These are phyloP conservation scores for Glebionis coronaria DNA, from an alignment of 129 eudicot genomes.

Conservation along the genomic window DNA sequence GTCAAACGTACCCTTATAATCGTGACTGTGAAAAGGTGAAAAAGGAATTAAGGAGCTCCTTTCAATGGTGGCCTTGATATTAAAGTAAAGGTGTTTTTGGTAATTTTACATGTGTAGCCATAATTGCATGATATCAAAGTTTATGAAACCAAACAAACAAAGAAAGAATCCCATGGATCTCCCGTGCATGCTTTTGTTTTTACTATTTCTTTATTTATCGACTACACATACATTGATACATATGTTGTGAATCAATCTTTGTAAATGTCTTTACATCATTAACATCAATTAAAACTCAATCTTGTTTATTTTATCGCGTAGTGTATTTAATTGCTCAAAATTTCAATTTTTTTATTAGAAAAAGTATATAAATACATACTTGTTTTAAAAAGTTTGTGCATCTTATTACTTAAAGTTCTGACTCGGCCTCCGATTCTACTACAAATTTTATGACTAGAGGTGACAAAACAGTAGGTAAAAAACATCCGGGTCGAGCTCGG, in stretches of 20 bases:
- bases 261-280: too few species aligned
- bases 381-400: too few species aligned
- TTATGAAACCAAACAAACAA: slow-evolving; percentile 23
- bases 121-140: slow-evolving; percentile 30
- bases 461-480: too few species aligned
- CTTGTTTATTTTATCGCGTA: too few species aligned
- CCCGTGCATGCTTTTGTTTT: slow-evolving; percentile 39
- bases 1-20: slow-evolving; percentile 41
- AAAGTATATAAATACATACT: too few species aligned
- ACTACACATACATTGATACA: neutral
- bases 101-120: slow-evolving; percentile 26
- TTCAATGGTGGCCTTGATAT: slow-evolving; percentile 35
- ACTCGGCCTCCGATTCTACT: too few species aligned
- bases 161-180: slow-evolving; percentile 36
- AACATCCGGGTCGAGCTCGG: too few species aligned
- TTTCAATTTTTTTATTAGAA: too few species aligned
- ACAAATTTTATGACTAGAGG: too few species aligned
- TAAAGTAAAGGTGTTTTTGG: slow-evolving; percentile 44
- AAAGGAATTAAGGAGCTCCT: slow-evolving; percentile 27
- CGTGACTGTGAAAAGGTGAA: slow-evolving; percentile 46
- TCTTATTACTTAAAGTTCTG: too few species aligned
- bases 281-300: too few species aligned
- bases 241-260: neutral
- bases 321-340: too few species aligned
- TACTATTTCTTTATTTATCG: neutral